Percentiles rank a stretch among this genome's conserved stretches.
These are phyloP conservation scores for Fusarium sp. DNA, from an alignment of 2,329 filamentous ascomycete species.

Conservation along the genomic window DNA sequence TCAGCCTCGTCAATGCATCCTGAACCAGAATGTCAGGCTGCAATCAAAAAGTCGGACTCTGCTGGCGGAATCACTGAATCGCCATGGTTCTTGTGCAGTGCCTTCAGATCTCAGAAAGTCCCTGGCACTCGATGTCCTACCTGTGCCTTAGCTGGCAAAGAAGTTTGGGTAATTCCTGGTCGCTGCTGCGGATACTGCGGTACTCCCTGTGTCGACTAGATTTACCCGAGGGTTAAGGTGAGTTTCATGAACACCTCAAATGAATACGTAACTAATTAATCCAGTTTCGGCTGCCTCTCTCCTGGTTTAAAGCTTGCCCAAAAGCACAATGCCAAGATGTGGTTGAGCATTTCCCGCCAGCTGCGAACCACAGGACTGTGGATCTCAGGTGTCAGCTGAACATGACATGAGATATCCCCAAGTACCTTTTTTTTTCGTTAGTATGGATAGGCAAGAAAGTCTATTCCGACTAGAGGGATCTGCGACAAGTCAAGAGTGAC, in stretches of 20 bases:
- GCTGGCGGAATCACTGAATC: not conserved
- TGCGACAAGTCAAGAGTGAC: not conserved
- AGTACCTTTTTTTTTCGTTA: not conserved
- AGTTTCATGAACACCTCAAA: not conserved
- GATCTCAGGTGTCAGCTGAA: not conserved
- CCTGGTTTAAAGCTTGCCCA: not conserved
- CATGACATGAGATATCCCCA: not conserved
- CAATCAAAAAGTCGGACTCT: not conserved
- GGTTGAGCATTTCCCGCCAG: not conserved
- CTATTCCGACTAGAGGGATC: not conserved
- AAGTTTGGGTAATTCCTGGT: conserved; percentile 68
- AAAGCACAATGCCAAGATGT: not conserved
- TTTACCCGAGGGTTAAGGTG: conserved; percentile 10
- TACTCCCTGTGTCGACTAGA: conserved; percentile 53
- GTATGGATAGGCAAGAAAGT: not conserved
- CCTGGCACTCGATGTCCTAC: conserved; percentile 65
- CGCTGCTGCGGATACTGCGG: conserved; percentile 64
- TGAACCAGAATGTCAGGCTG: not conserved
- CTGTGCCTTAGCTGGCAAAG: conserved; percentile 61
- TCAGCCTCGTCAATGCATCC: not conserved
- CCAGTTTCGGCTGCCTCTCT: not conserved
- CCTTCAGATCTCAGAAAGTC: conserved; percentile 48
- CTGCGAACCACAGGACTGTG: not conserved
- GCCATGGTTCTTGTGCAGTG: not conserved
- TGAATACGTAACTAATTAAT: conserved; percentile 3